Base-by-base conservation (phyloP, 495 filamentous ascomycete genomes). In the Penicillium angulare region DNA sequence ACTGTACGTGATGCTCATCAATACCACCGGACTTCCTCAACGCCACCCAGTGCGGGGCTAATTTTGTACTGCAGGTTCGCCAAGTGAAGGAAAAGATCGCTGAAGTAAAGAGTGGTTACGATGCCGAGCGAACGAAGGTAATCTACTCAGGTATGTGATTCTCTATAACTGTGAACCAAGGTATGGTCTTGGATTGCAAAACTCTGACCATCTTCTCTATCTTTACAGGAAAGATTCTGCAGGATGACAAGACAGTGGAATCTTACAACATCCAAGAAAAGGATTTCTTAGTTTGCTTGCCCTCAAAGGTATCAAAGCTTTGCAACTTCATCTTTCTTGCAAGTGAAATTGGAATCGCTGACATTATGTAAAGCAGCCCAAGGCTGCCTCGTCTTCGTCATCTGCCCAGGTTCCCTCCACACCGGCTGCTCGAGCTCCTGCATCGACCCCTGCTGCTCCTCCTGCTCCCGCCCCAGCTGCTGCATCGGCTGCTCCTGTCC, bases 241-340 rank as follows among this genome's bases (percentile, higher is more conserved):
- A 95, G 72, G 93, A 98, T 88, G 88, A 86, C 52, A 92, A 96
- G 60, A 92, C 92, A 13, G 86, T 97, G 56, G 90, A 91, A 66
- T 88, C 87, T 5, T 97, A 96, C 76, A 95, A 87, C 73, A 96
- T 98, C 50, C 92, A 98, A 73, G 93, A 97, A 80, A 98, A 97
- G 80, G 93, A 93, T 20, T 97, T 96, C 67, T 86, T 98, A 59
- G 95, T 98, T 35, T 98, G 93, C 71, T 93, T 98, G 82, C 83
- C 93, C 36, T 86, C 85, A 50, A 97, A 97, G 88, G 92, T 96
- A 80, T 54, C 27, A 8, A n/a, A 6, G 21, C 22, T 26, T 15
- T 9, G n/a, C 10, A 16, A 43, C 8, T 12, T 21, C 0, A 26
- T 13, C 34, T 23, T 4, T 29, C 15, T 27, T 7, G 17, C n/a